A percentile compares a stretch with the other conserved stretches of the same genome.
phyloP scores from a whole-genome alignment of 331 rosid genomes.

The Stylosanthes scabra region DNA sequence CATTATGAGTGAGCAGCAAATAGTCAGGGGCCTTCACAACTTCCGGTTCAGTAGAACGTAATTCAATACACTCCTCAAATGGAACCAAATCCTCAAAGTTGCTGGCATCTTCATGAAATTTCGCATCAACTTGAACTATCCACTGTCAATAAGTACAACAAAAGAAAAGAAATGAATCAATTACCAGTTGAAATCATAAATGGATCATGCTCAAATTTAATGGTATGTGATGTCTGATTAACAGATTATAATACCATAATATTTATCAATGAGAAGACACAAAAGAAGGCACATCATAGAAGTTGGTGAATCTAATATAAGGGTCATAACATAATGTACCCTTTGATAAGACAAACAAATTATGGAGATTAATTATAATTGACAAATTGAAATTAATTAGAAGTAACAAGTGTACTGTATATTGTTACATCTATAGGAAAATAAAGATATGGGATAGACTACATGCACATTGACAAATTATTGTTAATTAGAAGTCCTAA shows the following conservation, averaged over 20 bases:
- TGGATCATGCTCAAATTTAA: conserved; percentile 6
- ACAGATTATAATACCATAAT: conserved; percentile 11
- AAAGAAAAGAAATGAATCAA: conserved; percentile 10
- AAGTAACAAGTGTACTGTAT: background rate
- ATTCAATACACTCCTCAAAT: conserved; percentile 92
- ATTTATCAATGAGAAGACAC: conserved; percentile 18
- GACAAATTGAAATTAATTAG: background rate
- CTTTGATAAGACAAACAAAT: conserved; percentile 15
- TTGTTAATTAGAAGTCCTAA: background rate
- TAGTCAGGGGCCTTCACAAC: conserved; percentile 87
- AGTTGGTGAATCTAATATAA: conserved; percentile 13
- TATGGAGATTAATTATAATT: background rate
- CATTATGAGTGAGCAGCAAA: conserved; percentile 91
- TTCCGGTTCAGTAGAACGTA: conserved; percentile 66
- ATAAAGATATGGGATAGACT: background rate
- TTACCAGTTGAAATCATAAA: conserved; percentile 16
- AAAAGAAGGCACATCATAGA: conserved; percentile 26
- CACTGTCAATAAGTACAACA: conserved; percentile 63
- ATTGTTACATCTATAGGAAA: conserved; percentile 1
- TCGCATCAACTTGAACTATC: conserved; percentile 83
- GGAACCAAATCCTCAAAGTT: conserved; percentile 89
- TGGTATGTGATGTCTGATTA: conserved; percentile 10
- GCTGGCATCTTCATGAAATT: conserved; percentile 91
- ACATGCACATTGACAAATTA: background rate
- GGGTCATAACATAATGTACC: conserved; percentile 9